phyloP scores from a whole-genome alignment of 257 asterid genomes.

The Misopates orontium region DNA sequence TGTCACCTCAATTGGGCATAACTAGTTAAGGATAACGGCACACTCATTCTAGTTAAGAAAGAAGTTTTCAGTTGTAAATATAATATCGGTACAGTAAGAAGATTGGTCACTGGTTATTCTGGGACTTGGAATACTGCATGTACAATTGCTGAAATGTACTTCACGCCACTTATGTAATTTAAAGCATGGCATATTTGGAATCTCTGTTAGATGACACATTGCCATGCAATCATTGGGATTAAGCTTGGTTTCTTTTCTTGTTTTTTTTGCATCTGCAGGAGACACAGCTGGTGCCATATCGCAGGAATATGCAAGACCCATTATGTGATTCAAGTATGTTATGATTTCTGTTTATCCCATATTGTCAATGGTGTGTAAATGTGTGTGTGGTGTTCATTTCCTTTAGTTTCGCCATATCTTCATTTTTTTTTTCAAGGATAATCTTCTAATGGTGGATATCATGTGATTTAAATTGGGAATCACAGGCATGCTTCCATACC shows the following conservation, averaged over 20 bases:
- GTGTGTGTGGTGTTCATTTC: neutral
- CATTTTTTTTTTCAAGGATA: slow-evolving; percentile 17
- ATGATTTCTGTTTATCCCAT: slow-evolving; percentile 28
- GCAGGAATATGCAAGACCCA: slow-evolving; percentile 80
- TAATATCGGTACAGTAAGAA: neutral
- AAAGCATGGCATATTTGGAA: slow-evolving; percentile 18
- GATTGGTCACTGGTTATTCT: neutral
- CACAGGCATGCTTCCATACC: slow-evolving; percentile 94
- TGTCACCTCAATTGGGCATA: too few species aligned
- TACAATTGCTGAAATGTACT: slow-evolving; percentile 14
- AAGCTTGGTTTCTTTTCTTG: slow-evolving; percentile 3
- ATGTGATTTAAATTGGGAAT: slow-evolving; percentile 30
- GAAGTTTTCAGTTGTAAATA: slow-evolving; percentile 1
- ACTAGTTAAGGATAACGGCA: neutral
- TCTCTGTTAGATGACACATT: neutral
- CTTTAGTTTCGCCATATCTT: slow-evolving; percentile 18
- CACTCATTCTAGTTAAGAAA: neutral
- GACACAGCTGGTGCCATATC: slow-evolving; percentile 78
- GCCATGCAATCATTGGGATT: slow-evolving; percentile 7
- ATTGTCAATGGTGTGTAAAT: neutral
- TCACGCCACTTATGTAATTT: slow-evolving; percentile 2
- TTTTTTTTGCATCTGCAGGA: slow-evolving; percentile 55
- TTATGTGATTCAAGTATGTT: slow-evolving; percentile 92
- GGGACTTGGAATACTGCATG: slow-evolving; percentile 23
- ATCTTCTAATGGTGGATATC: slow-evolving; percentile 32